Evolutionary conservation across 2,329 filamentous ascomycete species (phyloP).

Genomic region (Laburnicola sp.): DNA sequence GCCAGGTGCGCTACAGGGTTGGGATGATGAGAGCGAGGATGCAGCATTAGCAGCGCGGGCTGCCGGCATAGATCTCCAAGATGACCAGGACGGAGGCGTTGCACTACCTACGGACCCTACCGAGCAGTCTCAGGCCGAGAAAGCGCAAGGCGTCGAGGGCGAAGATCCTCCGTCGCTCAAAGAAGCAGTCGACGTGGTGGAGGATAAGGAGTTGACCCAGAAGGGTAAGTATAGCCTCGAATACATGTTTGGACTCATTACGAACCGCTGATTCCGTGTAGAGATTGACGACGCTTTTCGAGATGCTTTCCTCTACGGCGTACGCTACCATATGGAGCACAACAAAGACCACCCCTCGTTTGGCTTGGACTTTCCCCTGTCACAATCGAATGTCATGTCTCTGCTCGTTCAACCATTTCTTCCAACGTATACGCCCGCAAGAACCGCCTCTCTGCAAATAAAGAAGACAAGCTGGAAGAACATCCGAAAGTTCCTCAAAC

Average conservation of each 20-base stretch:
- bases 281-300: slow-evolving; percentile 69
- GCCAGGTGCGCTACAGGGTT: slow-evolving; percentile 59
- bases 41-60: slow-evolving; percentile 46
- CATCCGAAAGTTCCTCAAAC: slow-evolving; percentile 70
- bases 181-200: slow-evolving; percentile 43
- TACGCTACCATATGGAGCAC: slow-evolving; percentile 62
- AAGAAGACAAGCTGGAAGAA: slow-evolving; percentile 74
- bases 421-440: slow-evolving; percentile 59
- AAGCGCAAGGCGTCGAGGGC: slow-evolving; percentile 39
- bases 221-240: slow-evolving; percentile 50
- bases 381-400: slow-evolving; percentile 65
- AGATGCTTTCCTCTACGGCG: slow-evolving; percentile 65
- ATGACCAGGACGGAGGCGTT: slow-evolving; percentile 53
- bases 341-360: slow-evolving; percentile 57
- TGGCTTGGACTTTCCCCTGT: slow-evolving; percentile 64
- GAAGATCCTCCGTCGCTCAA: slow-evolving; percentile 36
- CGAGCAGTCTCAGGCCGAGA: slow-evolving; percentile 37
- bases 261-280: slow-evolving; percentile 30
- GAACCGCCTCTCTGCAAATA: slow-evolving; percentile 63
- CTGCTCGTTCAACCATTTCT: slow-evolving; percentile 68
- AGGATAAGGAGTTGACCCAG: slow-evolving; percentile 59
- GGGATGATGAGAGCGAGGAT: slow-evolving; percentile 45
- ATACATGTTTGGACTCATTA: neutral
- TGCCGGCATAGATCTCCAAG: slow-evolving; percentile 47
- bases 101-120: slow-evolving; percentile 35